These are phyloP conservation scores for Arxiozyma slooffiae DNA, from an alignment of 1,139 yeast genomes.

Conservation along the genomic window DNA sequence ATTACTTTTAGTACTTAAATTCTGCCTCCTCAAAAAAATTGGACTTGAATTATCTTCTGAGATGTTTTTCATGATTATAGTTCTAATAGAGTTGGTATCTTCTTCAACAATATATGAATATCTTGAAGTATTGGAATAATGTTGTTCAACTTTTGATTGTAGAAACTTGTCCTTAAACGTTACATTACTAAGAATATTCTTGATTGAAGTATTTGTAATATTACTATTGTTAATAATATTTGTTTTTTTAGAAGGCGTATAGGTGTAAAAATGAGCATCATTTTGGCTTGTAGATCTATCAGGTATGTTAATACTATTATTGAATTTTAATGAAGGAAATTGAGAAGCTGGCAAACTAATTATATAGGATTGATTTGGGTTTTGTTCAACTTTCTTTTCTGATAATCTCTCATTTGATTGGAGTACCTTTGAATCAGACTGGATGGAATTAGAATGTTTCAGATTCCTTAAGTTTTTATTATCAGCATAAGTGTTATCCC, in stretches of 20 bases:
- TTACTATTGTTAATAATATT: neutral
- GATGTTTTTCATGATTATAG: neutral
- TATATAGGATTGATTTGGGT: neutral
- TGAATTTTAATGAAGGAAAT: slow-evolving; percentile 24
- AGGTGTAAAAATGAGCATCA: neutral
- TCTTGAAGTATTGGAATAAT: slow-evolving; percentile 21
- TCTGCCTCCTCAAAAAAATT: neutral
- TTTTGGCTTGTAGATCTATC: slow-evolving; percentile 1
- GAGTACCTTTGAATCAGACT: neutral
- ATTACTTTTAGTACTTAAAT: slow-evolving; percentile 2
- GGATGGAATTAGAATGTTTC: neutral
- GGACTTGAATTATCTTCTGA: neutral
- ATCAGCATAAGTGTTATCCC: slow-evolving; percentile 2
- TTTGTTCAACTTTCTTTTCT: neutral
- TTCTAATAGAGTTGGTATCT: slow-evolving; percentile 7
- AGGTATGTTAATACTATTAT: slow-evolving; percentile 3
- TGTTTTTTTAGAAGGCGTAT: neutral
- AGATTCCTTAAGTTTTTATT: neutral
- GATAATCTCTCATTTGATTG: neutral
- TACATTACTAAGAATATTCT: slow-evolving; percentile 9
- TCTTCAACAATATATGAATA: slow-evolving; percentile 29
- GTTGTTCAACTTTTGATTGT: slow-evolving; percentile 23
- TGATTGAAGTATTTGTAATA: slow-evolving; percentile 4
- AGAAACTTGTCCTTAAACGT: slow-evolving; percentile 13
- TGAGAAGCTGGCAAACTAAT: slow-evolving; percentile 27